phyloP scores from a whole-genome alignment of 1,284 basidiomycete genomes.

The Microbotryum saponariae region DNA sequence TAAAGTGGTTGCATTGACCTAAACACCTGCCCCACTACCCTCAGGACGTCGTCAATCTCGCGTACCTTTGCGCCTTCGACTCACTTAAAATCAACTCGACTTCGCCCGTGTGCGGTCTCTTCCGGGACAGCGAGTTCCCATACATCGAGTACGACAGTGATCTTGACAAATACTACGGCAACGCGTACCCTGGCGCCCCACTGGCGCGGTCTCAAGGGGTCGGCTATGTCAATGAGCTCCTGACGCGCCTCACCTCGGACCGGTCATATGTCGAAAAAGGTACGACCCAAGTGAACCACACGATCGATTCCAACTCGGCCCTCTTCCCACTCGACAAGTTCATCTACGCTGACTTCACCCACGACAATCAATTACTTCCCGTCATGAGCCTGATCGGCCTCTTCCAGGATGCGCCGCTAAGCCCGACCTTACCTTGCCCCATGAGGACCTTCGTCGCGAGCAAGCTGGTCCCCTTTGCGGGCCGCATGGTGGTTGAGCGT shows the following conservation, averaged over 20 bases:
- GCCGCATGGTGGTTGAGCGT: conserved; percentile 57
- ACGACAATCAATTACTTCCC: conserved; percentile 25
- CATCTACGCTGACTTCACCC: conserved; percentile 28
- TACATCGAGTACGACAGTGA: conserved; percentile 47
- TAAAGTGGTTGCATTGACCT: conserved; percentile 67
- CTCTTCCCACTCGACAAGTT: conserved; percentile 55
- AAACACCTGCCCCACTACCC: conserved; percentile 62
- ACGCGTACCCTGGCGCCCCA: conserved; percentile 21
- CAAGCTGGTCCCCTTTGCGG: conserved; percentile 59
- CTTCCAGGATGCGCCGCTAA: conserved; percentile 69
- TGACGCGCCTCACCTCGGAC: conserved; percentile 61
- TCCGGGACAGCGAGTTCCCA: no score
- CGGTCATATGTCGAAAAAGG: conserved; percentile 50
- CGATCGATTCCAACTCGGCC: conserved; percentile 55
- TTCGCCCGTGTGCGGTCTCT: no score
- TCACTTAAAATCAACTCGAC: no score
- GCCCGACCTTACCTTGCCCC: conserved; percentile 63
- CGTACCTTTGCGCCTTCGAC: conserved; percentile 67
- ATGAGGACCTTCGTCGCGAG: conserved; percentile 41
- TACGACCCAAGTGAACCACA: conserved; percentile 67
- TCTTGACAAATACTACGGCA: conserved; percentile 63
- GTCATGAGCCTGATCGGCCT: conserved; percentile 51
- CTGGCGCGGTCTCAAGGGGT: conserved; percentile 44
- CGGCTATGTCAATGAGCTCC: conserved; percentile 73
- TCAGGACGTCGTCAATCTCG: conserved; percentile 55